A percentile compares a stretch with the other conserved stretches of the same genome.
Evolutionary conservation across 139 green algal genomes (phyloP).

Genomic region (Nannochloris sp.): DNA sequence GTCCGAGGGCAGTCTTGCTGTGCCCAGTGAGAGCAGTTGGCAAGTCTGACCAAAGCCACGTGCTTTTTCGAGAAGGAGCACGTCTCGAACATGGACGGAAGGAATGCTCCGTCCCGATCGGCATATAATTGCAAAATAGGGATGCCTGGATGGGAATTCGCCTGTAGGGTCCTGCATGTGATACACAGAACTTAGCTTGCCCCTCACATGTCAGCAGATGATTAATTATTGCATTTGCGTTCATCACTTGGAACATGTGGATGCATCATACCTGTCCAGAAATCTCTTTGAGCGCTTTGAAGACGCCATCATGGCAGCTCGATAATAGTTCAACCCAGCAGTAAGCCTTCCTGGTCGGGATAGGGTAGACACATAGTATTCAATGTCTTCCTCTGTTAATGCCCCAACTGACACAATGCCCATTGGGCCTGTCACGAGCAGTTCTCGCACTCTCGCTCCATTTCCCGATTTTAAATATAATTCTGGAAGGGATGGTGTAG

Average conservation of each 20-base stretch:
- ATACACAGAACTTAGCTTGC: too few species aligned
- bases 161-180: neutral
- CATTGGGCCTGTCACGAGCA: neutral
- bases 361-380: conserved; percentile 11
- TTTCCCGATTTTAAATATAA: neutral
- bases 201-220: too few species aligned
- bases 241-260: too few species aligned
- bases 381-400: conserved; percentile 9
- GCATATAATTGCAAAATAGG: conserved; percentile 13
- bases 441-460: neutral
- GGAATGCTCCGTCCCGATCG: conserved; percentile 7
- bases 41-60: neutral
- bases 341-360: conserved; percentile 16
- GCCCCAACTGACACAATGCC: neutral
- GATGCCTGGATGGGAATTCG: neutral
- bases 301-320: neutral
- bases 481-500: conserved; percentile 4
- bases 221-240: too few species aligned
- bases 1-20: conserved; percentile 13
- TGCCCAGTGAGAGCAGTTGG: conserved; percentile 12
- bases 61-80: neutral
- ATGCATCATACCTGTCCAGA: neutral
- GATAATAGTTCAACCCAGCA: conserved; percentile 38
- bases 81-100: neutral
- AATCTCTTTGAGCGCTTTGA: neutral